Conservation (phyloP, 2,329 filamentous ascomycete genomes). For the Falciphora oryzae region DNA sequence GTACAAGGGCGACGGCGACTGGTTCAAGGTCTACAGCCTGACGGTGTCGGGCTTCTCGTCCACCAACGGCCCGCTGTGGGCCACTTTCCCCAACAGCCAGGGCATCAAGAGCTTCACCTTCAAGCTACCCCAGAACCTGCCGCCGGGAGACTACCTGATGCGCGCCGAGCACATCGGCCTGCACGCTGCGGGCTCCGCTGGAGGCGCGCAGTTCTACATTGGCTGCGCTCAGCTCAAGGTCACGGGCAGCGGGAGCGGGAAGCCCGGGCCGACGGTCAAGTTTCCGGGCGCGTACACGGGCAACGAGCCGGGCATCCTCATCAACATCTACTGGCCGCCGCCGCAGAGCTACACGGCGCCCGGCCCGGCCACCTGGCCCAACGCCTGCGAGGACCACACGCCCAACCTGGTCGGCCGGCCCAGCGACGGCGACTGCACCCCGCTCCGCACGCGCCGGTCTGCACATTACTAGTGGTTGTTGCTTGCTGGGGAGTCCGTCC, state of each 20-base stretch:
- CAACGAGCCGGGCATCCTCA: conserved; percentile 21
- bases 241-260: conserved; percentile 4
- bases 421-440: conserved; percentile 31
- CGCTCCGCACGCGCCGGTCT: not conserved
- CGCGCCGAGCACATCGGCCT: conserved; percentile 15
- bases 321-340: conserved; percentile 30
- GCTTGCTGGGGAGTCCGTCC: not conserved
- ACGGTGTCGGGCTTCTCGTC: not conserved
- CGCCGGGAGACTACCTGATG: conserved; percentile 20
- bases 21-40: conserved; percentile 16
- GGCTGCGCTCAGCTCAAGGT: conserved; percentile 13
- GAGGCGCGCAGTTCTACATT: conserved; percentile 15
- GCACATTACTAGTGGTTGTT: conserved; percentile 3
- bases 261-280: conserved; percentile 5
- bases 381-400: conserved; percentile 30
- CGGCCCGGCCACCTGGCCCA: conserved; percentile 29
- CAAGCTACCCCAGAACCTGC: conserved; percentile 31
- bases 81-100: conserved; percentile 9
- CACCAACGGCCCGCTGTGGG: not conserved
- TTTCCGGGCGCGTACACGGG: conserved; percentile 8
- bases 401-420: conserved; percentile 28
- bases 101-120: conserved; percentile 19
- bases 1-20: conserved; percentile 14
- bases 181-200: conserved; percentile 10
- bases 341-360: conserved; percentile 27